Evolutionary conservation across 306 rosid genomes (phyloP), one percentile per base, ranked within the genome.

Genomic region (Gynostemma pentaphyllum): DNA sequence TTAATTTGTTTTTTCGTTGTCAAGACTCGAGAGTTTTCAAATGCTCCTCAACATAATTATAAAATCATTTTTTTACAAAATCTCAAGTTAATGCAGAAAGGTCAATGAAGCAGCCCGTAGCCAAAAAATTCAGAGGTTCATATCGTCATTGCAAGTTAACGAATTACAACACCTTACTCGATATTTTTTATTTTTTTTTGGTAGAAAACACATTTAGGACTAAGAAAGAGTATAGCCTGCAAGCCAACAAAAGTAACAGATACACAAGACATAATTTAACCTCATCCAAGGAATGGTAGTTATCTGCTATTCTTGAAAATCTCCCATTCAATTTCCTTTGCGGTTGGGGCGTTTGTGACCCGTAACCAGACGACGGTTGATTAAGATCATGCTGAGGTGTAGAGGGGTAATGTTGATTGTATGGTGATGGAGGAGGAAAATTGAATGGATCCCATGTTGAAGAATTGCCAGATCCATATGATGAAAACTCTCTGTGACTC

Each of bases 281-380:
- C 98, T 91, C 95, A 6, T 85, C 89, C 24, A 91, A 69, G 42
- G 98, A 87, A 47, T 65, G 78, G 74, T 85, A 91, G 75, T 87
- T 75, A 72, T 87, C 96, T 37, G 89, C 82, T 9, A 91, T 91
- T 71, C 77, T 82, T 1, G 95, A 85, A 76, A 78, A 88, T 73
- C 36, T 85, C 65, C 87, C 80, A 48, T 86, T 83, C 71, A 79
- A 47, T 44, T 51, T 85, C 69, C 84, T 81, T 40, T 19, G 75
- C 5, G 80, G 79, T 52, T 21, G 77, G 5, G 80, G 73, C 18
- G 77, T 26, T 24, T 66, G 76, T 2, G 81, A 64, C 3, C 64
- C 62, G 45, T 74, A 54, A 34, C 62, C 78, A 7, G 72, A 66
- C 1, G 81, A 48, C 47, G 81, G 40, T 45, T 74, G 62, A n/a